These are phyloP conservation scores for Cyclospora cayetanensis DNA, from an alignment of 169 alveolate species.

Conservation along the genomic window DNA sequence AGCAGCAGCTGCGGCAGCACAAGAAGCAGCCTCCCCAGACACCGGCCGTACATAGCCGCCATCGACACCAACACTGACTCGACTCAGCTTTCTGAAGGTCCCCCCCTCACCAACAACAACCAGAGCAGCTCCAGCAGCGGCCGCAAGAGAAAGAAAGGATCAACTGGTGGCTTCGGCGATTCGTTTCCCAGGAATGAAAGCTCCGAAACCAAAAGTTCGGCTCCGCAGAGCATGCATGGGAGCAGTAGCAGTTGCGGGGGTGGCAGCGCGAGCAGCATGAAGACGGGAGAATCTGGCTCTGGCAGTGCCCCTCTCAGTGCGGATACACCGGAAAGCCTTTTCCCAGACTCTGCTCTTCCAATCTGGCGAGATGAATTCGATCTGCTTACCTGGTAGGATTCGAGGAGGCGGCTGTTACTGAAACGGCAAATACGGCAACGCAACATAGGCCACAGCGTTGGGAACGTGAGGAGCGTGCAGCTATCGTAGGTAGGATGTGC, in stretches of 20 bases:
- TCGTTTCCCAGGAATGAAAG: too few relatives aligned
- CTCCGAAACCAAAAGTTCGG: too few relatives aligned
- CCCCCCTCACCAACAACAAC: too few relatives aligned
- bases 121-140: too few relatives aligned
- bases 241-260: too few relatives aligned
- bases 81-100: not conserved
- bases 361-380: conserved; percentile 39
- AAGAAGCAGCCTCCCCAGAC: not conserved
- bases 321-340: not conserved
- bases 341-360: not conserved
- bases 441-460: too few relatives aligned
- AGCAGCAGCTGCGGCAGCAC: not conserved
- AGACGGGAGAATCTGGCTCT: not conserved
- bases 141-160: too few relatives aligned
- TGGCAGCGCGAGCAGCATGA: conserved; percentile 4
- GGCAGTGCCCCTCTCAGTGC: not conserved
- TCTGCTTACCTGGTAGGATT: conserved; percentile 42
- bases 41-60: not conserved
- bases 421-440: not conserved
- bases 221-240: too few relatives aligned
- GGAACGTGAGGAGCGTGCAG: too few relatives aligned
- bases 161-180: too few relatives aligned
- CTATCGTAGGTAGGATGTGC: not conserved
- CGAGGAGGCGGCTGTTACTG: not conserved
- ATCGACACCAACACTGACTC: conserved; percentile 8